Evolutionary conservation across 805 yeast genomes (phyloP), one percentile per base, ranked within the genome.

Genomic region (Metschnikowia dekortorum): DNA sequence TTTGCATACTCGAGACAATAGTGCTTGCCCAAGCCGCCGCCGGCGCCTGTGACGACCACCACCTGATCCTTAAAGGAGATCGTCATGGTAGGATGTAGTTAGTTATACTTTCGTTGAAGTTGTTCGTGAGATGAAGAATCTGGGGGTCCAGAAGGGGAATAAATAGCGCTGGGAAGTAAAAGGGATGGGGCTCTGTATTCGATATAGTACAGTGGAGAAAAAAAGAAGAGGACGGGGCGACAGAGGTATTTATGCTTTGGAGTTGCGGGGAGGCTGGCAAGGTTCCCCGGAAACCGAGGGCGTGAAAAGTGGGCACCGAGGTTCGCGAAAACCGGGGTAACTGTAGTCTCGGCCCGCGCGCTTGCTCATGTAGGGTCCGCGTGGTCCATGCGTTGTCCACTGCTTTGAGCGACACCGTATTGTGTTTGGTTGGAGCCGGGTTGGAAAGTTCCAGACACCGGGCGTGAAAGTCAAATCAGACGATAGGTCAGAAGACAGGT

Each of bases 31-130:
- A 92, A 79, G 16, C 98, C 99, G 59, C 97, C 98, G 56, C 99
- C 99, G 44, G 97, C 94, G 33, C 99, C 99, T 45, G 97, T 92
- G 65, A 92, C 83, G 51, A 92, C 83, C 33, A 92, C 97, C 40
- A 92, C 97, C 67, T 87, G 85, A 60, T 84, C 89, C 61, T 88
- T 85, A 63, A 85, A 89, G 35, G 74, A 67, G 16, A 58, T 39
- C 4, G 61, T 44, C 61, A 58, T 58, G 11, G n/a, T 47, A 41
- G 13, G 13, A 28, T 9, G 48, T 32, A 37, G 29, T 10, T 16
- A 16, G n/a, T 22, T 22, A 8, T 37, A 37, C 2, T 18, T 22
- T 10, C 6, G 39, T 10, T 37, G 28, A 0, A 18, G 39, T 18
- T 34, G 22, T 22, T 22, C 22, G 22, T 22, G 22, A 22, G 22